Evolutionary conservation across 2,329 filamentous ascomycete species (phyloP), one percentile per base, ranked within the genome.

Genomic region (Diaporthe destruens): DNA sequence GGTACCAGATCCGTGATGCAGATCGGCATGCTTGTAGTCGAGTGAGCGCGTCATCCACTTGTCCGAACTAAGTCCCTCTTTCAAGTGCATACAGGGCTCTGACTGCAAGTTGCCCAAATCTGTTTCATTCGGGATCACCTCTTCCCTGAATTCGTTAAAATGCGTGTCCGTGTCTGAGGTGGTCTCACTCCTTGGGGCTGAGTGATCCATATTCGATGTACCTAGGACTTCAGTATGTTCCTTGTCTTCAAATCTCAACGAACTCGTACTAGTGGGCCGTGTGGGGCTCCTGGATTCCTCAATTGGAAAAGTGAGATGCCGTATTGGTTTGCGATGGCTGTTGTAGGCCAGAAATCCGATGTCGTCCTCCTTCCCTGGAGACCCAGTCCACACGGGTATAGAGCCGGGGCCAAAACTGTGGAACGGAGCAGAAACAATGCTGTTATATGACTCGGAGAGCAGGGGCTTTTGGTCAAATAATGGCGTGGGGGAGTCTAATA

Each of bases 181-280:
- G 7, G 1, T 5, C 29, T 6, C 2, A 14, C 18, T 6, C 18
- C 51, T 5, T 39, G 47, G 44, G 18, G 6, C 20, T 2, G 32
- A 2, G 23, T 25, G 32, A 25, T 2, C 32, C 44, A 51, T 20
- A 1, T n/a, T 1, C 16, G 39, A 8, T 65, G 14, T 2, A 1
- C 34, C 29, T 34, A 18, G 29, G 11, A 11, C 44, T 14, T 29
- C 14, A 5, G 11, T 7, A 4, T 7, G 0, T 4, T 12, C 20
- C 5, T 2, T 18, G 6, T 7, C 44, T 1, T 36, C 20, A 0
- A 2, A 6, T 1, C 25, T 16, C 3, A n/a, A 65, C 3, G 44
- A 36, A 5, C 0, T 12, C 1, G 44, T 18, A 2, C 1, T 2
- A 9, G 18, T 20, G 6, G 8, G 8, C 2, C 12, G 16, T 3